Evolutionary conservation across 768 basidiomycete genomes (phyloP).

Genomic region (Lactarius hatsudake): DNA sequence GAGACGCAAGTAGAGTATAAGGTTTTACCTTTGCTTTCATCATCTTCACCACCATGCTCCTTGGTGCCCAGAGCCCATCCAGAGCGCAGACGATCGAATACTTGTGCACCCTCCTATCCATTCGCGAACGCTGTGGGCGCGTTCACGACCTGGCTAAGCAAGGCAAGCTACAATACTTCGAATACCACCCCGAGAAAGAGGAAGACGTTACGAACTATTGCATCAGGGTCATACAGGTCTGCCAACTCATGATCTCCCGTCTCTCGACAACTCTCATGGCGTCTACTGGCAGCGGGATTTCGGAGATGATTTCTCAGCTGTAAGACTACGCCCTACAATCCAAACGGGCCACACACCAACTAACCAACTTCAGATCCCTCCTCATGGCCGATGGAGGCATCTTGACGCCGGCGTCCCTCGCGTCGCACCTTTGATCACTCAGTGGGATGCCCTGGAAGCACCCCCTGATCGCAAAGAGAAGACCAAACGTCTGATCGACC

Average conservation of each 20-base stretch:
- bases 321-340: slow-evolving; percentile 34
- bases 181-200: slow-evolving; percentile 79
- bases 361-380: slow-evolving; percentile 57
- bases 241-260: slow-evolving; percentile 23
- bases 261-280: slow-evolving; percentile 4
- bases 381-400: slow-evolving; percentile 89
- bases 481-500: slow-evolving; percentile 76
- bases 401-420: slow-evolving; percentile 69
- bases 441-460: slow-evolving; percentile 48
- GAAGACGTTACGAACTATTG: slow-evolving; percentile 69
- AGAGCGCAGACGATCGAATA: slow-evolving; percentile 53
- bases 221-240: slow-evolving; percentile 72
- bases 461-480: slow-evolving; percentile 54
- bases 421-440: slow-evolving; percentile 54
- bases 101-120: slow-evolving; percentile 83
- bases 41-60: slow-evolving; percentile 22
- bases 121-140: slow-evolving; percentile 76
- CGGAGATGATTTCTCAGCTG: slow-evolving; percentile 61
- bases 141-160: slow-evolving; percentile 76
- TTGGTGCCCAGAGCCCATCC: slow-evolving; percentile 8
- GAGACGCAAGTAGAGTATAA: slow-evolving; percentile 12
- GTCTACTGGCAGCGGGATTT: slow-evolving; percentile 64
- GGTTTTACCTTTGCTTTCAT: slow-evolving; percentile 19
- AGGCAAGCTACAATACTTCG: slow-evolving; percentile 80
- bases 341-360: neutral